These are phyloP conservation scores for Trametes pubescens DNA, from an alignment of 1,284 basidiomycete genomes.

Conservation along the genomic window DNA sequence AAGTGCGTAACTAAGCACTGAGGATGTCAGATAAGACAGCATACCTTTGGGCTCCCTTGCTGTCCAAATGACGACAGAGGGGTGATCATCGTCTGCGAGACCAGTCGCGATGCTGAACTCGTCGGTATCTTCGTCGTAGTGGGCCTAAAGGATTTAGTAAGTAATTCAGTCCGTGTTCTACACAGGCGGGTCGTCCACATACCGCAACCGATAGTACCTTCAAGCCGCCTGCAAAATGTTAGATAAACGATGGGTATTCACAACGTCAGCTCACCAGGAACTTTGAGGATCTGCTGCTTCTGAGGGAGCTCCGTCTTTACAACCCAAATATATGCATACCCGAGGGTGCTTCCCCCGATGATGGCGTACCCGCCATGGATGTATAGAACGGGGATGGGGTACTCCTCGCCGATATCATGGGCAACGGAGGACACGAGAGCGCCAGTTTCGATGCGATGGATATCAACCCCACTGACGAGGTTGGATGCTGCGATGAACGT, in stretches of 20 bases:
- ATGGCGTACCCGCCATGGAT: conserved; percentile 5
- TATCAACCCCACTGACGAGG: conserved; percentile 5
- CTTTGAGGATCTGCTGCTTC: conserved; percentile 3
- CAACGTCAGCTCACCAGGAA: background rate
- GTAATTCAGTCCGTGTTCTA: background rate
- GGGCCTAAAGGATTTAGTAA: background rate
- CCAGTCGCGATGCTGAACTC: conserved; percentile 7
- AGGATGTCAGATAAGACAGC: too few relatives aligned
- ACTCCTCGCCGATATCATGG: conserved; percentile 1
- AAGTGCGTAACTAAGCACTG: too few relatives aligned
- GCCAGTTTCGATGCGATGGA: conserved; percentile 3
- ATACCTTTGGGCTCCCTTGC: conserved; percentile 3
- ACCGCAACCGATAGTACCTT: conserved; percentile 2
- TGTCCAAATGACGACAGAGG: background rate
- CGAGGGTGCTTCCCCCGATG: conserved; percentile 5
- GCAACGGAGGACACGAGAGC: background rate
- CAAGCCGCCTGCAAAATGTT: background rate
- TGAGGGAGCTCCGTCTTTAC: background rate
- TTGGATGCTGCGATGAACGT: conserved; percentile 1
- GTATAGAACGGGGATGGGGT: conserved; percentile 4
- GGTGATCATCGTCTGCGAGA: background rate
- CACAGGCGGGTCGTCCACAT: background rate
- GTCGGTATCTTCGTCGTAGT: background rate
- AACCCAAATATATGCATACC: background rate
- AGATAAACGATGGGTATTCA: background rate